Percentiles rank a stretch among this genome's conserved stretches.
Evolutionary conservation across 2,329 filamentous ascomycete genomes (phyloP).

Genomic region (Emmonsia crescens): DNA sequence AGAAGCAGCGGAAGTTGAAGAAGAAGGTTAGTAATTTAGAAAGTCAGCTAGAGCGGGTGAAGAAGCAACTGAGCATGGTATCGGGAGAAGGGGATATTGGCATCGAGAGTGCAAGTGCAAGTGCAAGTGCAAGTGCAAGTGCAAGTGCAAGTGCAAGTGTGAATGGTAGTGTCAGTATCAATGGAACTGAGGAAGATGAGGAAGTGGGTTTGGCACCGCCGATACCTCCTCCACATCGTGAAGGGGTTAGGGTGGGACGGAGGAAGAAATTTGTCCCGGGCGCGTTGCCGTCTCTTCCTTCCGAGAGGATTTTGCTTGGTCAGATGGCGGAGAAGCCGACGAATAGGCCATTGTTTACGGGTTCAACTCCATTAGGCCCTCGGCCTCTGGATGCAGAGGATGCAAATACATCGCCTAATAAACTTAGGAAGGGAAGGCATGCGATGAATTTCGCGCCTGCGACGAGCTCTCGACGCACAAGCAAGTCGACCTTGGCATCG

Average conservation of each 20-base stretch:
- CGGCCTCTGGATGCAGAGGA: not conserved
- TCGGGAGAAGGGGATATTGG: slow-evolving; percentile 22
- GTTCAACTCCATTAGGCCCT: not conserved
- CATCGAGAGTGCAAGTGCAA: not conserved
- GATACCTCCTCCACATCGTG: slow-evolving; percentile 13
- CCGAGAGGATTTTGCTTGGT: slow-evolving; percentile 33
- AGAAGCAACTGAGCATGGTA: slow-evolving; percentile 43
- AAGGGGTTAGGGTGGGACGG: slow-evolving; percentile 15
- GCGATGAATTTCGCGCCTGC: not conserved
- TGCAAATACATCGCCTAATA: not conserved
- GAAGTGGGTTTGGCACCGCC: slow-evolving; percentile 20
- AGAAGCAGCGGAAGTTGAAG: slow-evolving; percentile 45
- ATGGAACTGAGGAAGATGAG: not conserved
- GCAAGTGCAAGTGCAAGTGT: not conserved
- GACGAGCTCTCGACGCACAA: not conserved
- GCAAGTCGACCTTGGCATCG: not conserved
- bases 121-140: not conserved
- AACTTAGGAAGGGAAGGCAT: not conserved
- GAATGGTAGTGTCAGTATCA: not conserved
- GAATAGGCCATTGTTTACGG: not conserved
- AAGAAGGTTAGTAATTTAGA: slow-evolving; percentile 53
- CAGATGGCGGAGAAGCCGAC: slow-evolving; percentile 15
- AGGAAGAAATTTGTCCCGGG: slow-evolving; percentile 32
- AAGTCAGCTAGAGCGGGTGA: slow-evolving; percentile 44
- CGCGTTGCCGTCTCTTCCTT: slow-evolving; percentile 35